These are phyloP conservation scores for Stereum hirsutum DNA, from an alignment of 1,284 basidiomycete genomes.

Conservation along the genomic window DNA sequence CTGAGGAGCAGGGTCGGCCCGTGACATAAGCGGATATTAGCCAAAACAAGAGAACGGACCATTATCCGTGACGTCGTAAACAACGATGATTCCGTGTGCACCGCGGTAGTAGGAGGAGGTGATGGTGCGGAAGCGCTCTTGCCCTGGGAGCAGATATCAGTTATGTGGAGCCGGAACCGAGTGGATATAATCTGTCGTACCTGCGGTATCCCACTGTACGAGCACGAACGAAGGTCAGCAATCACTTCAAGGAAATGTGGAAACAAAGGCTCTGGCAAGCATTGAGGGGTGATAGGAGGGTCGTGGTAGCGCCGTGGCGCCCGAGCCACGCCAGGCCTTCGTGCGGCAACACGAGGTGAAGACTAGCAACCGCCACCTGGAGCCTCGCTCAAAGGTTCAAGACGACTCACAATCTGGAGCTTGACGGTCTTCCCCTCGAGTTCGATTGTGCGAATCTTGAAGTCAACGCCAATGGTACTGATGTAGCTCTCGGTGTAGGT, in stretches of 20 bases:
- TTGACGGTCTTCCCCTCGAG: conserved; percentile 99
- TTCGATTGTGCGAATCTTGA: conserved; percentile 99
- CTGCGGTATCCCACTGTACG: conserved; percentile 92
- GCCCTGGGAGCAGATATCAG: conserved; percentile 38
- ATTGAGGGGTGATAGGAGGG: too few species aligned
- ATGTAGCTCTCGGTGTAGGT: conserved; percentile 99
- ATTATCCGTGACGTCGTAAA: conserved; percentile 99
- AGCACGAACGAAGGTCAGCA: too few species aligned
- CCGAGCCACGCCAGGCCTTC: too few species aligned
- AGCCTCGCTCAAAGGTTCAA: neutral
- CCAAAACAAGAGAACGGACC: conserved; percentile 36
- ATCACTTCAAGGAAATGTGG: too few species aligned
- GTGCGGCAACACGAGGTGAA: too few species aligned
- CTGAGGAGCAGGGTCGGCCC: conserved; percentile 28
- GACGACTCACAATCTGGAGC: conserved; percentile 87
- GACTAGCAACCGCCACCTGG: too few species aligned
- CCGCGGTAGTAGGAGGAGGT: conserved; percentile 97
- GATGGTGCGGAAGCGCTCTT: conserved; percentile 97
- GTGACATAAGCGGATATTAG: neutral
- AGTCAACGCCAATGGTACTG: conserved; percentile 98
- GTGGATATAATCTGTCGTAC: conserved; percentile 28
- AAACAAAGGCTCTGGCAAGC: too few species aligned
- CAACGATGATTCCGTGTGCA: conserved; percentile 95
- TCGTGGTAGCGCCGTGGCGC: too few species aligned
- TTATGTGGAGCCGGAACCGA: neutral